Evolutionary conservation across 345 rosid genomes (phyloP), one percentile per base, ranked within the genome.

Genomic region (Salix exigua): DNA sequence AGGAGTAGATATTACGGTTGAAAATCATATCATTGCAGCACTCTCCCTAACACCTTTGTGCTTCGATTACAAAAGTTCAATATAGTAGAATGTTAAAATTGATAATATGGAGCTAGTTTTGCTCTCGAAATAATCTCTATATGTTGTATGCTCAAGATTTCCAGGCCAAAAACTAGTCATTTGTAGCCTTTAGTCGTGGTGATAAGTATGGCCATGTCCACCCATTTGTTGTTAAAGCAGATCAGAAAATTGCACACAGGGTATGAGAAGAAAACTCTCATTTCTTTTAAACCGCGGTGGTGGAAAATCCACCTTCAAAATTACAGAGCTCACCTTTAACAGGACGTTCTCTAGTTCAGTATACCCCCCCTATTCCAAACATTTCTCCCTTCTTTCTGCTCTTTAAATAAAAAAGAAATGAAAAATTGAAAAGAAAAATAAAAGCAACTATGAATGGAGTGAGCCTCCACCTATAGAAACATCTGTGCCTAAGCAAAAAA

Each of bases 301-400:
- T 66, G 78, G 80, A 80, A 81, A n/a, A 81, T 75, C 83, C 84
- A 83, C 87, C 85, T 58, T 80, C 81, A 87, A 85, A 80, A 82
- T 79, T 83, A 87, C 85, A 82, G 80, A 79, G 75, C 79, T 78
- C 78, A 38, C 66, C 65, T 64, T 68, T 65, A 50, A 74, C 18
- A 77, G 80, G 79, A 71, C 77, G 53, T 80, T 80, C 46, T 75
- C 74, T 3, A 66, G 28, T 73, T 85, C 75, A 63, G 81, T 85
- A 79, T 82, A 82, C 79, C 83, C 85, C 82, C 78, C 82, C 77
- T 68, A 75, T 75, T 80, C 75, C 83, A 82, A 63, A 71, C 73
- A 53, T 66, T 66, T 42, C 61, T 75, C 66, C 70, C 75, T 38
- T 44, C 55, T 19, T 25, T 9, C 42, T 74, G 68, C 74, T 84